A percentile compares a stretch with the other conserved stretches of the same genome.
phyloP scores from a whole-genome alignment of 352 stramenopile genomes.

The Lagenidium giganteum region DNA sequence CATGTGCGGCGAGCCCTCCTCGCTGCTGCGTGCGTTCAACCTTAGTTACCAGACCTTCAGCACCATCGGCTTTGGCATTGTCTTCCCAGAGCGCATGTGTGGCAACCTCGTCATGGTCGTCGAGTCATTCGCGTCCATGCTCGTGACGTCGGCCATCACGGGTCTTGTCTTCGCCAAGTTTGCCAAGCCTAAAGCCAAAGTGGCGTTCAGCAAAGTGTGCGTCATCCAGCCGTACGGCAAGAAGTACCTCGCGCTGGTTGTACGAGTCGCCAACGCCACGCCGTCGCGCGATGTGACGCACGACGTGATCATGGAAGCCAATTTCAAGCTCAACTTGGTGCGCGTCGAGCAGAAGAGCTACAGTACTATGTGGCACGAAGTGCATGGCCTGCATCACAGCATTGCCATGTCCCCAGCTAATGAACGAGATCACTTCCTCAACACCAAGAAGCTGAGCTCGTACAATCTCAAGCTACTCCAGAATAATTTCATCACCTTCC shows the following conservation, averaged over 20 bases:
- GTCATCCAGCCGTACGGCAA: conserved; percentile 72
- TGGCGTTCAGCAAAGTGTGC: conserved; percentile 77
- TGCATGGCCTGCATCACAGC: too few relatives aligned
- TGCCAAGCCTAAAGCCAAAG: conserved; percentile 66
- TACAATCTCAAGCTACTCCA: conserved; percentile 78
- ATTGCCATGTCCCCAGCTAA: too few relatives aligned
- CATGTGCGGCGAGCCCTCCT: conserved; percentile 43
- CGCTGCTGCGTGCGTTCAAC: conserved; percentile 60
- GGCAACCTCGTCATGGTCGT: conserved; percentile 66
- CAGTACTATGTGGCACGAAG: too few relatives aligned
- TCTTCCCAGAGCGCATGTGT: conserved; percentile 63
- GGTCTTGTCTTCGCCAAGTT: conserved; percentile 85
- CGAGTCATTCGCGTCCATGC: conserved; percentile 79
- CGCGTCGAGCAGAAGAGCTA: conserved; percentile 55
- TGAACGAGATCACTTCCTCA: background rate
- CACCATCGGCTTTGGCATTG: conserved; percentile 77
- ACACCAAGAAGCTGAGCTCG: conserved; percentile 45
- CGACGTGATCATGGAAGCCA: conserved; percentile 82
- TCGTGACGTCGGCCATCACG: conserved; percentile 71
- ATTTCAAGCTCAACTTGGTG: conserved; percentile 75
- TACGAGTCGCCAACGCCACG: conserved; percentile 76
- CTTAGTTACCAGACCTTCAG: conserved; percentile 84
- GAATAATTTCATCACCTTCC: conserved; percentile 85
- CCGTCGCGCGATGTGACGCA: conserved; percentile 74
- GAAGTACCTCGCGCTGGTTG: conserved; percentile 67